A percentile compares a stretch with the other conserved stretches of the same genome.
Evolutionary conservation across 176 grass and related monocot genomes (phyloP).

Genomic region (Oropetium thomaeum): DNA sequence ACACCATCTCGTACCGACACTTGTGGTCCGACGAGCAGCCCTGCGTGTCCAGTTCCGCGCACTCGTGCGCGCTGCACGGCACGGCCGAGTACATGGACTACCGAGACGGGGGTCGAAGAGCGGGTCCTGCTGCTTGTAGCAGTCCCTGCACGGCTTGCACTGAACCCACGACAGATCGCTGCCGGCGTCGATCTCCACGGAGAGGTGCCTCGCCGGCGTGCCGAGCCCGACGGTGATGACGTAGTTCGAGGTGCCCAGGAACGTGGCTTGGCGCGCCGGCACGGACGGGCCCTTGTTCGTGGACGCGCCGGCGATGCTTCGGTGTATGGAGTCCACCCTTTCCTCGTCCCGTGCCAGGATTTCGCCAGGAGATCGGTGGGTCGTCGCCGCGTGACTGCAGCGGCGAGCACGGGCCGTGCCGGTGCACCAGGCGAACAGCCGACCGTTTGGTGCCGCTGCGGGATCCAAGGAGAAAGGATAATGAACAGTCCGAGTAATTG

Average conservation of each 20-base stretch:
- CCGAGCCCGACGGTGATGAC: slow-evolving; percentile 63
- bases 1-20: slow-evolving; percentile 45
- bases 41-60: slow-evolving; percentile 6
- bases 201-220: slow-evolving; percentile 44
- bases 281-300: slow-evolving; percentile 41
- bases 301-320: slow-evolving; percentile 20
- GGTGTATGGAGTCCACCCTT: slow-evolving; percentile 52
- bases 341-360: slow-evolving; percentile 52
- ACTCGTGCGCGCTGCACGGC: slow-evolving; percentile 30
- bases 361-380: slow-evolving; percentile 26
- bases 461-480: accelerated
- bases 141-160: slow-evolving; percentile 53
- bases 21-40: slow-evolving; percentile 14
- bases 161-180: slow-evolving; percentile 90
- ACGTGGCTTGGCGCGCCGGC: slow-evolving; percentile 41
- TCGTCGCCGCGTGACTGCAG: background rate
- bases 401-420: slow-evolving; percentile 67
- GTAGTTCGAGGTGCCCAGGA: slow-evolving; percentile 62
- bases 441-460: slow-evolving; percentile 25
- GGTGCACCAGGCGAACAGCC: slow-evolving; percentile 49
- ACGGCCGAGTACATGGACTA: slow-evolving; percentile 52
- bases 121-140: slow-evolving; percentile 64
- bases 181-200: slow-evolving; percentile 76
- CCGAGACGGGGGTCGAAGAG: slow-evolving; percentile 55
- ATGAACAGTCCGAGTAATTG: background rate